Base-by-base conservation (phyloP, 176 grass and related monocot species). In the Thalia dealbata region DNA sequence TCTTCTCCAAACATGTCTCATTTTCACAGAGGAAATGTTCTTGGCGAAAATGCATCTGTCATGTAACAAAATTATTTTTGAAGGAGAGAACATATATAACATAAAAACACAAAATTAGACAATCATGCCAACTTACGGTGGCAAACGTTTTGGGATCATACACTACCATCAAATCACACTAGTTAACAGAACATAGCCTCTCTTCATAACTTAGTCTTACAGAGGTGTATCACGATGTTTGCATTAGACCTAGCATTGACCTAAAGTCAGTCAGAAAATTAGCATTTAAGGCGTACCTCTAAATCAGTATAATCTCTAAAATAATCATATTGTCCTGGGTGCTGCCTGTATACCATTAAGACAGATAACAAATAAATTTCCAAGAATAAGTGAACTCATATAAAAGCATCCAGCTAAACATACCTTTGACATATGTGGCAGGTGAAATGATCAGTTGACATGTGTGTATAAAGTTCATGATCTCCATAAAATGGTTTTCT, bases 21-120 rank as follows among this genome's bases (percentile, higher is more conserved):
- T 82, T 86, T 71, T 93, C 95, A 77, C 90, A 99, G 5, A 99
- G 87, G 72, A 99, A 88, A 86, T 99, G 95, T 27, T 90, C 95
- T 81, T 85, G 82, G 32, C 87, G 87, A 70, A 99, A 99, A 90
- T 99, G 95, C 66, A 86, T 50, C 90, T 93, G 70, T n/a, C 16
- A 28, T 24, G 27, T 18, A 21, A 50, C 14, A 72, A 29, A 3
- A 52, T 19, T 10, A 54, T 21, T 52, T 3, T 54, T n/a, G 1
- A 63, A n/a, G 38, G 28, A 7, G 28, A 7, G 3, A 10, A 65
- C 28, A 65, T 14, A 65, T 6, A 48, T 48, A 48, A 64, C 7
- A 6, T 6, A 7, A 64, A 28, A 32, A 32, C 27, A 15, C 62
- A 30, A 23, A 65, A 65, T 32, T 35, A 32, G 62, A 58, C 10